Conservation (phyloP, 768 basidiomycete genomes). For the Dioszegia crocea region DNA sequence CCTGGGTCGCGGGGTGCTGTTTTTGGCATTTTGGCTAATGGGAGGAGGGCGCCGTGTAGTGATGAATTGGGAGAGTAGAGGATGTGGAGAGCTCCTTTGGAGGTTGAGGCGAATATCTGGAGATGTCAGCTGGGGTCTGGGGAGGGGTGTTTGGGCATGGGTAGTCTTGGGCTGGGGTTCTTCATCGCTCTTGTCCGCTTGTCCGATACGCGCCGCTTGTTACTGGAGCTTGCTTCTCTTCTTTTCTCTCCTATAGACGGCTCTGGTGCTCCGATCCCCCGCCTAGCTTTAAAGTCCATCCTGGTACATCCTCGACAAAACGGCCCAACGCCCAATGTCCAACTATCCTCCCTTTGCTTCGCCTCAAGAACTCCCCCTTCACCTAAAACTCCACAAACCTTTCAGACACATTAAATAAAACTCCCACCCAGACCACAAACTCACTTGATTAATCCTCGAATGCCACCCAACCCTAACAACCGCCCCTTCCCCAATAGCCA, state of each 20-base stretch:
- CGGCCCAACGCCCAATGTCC: neutral
- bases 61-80: conserved; percentile 89
- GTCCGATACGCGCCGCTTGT: too few species aligned
- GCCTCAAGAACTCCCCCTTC: too few species aligned
- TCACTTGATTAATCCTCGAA: conserved; percentile 91
- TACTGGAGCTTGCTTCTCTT: too few species aligned
- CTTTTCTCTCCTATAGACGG: too few species aligned
- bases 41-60: conserved; percentile 83
- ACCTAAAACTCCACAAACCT: neutral
- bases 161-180: too few species aligned
- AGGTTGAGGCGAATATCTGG: conserved; percentile 80
- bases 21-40: conserved; percentile 79
- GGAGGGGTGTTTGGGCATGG: too few species aligned
- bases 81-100: conserved; percentile 81
- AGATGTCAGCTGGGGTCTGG: too few species aligned
- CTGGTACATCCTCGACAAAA: neutral
- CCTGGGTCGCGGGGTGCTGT: conserved; percentile 79
- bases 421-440: too few species aligned
- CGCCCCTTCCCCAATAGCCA: conserved; percentile 46
- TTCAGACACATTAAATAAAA: too few species aligned
- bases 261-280: too few species aligned
- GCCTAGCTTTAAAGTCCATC: too few species aligned
- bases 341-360: neutral
- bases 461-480: conserved; percentile 94
- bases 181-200: too few species aligned